Evolutionary conservation across 2,329 filamentous ascomycete genomes (phyloP), one percentile per base, ranked within the genome.

Genomic region (Aspergillus pseudotamarii): DNA sequence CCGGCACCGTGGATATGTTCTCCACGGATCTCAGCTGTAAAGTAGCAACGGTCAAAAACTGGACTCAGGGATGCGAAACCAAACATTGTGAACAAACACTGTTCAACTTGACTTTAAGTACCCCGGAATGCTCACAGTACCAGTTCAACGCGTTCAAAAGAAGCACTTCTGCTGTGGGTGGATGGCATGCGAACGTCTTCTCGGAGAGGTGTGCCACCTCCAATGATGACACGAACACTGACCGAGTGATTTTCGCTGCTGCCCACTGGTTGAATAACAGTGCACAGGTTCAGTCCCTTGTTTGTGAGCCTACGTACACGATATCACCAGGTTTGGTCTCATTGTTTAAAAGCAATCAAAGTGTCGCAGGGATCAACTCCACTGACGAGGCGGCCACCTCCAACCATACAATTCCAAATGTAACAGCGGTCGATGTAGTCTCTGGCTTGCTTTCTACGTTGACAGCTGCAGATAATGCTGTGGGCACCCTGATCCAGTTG

Each of bases 191-290:
- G n/a, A 48, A 55, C 23, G 23, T 57, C 28, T 50, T 60, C 11
- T 48, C 11, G 10, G 46, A 48, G n/a, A 34, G 38, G 21, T 62
- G 60, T 34, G 48, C 60, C 12, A 51, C 16, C 12, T 23, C 48
- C 1, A 51, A 14, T 51, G 56, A 54, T 38, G 45, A 36, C 11
- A 11, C 23, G 1, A 9, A 51, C 28, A 16, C 23, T 14, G 32
- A 55, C n/a, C 51, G 51, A 34, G 19, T 63, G 23, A 32, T 60
- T 2, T 43, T 63, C 19, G 51, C 58, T 16, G 61, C 57, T 8
- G 50, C 61, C n/a, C 57, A 57, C 53, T 63, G 61, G 61, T 23
- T 34, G 26, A 58, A 60, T 21, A 50, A 60, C 19, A 57, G 21
- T 14, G 54, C 61, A 8, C 10, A 19, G 21, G 46, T 63, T 0